Percentiles rank a stretch among this genome's conserved stretches.
These are phyloP conservation scores for Russula ochroleuca DNA, from an alignment of 768 basidiomycete genomes.

Conservation along the genomic window DNA sequence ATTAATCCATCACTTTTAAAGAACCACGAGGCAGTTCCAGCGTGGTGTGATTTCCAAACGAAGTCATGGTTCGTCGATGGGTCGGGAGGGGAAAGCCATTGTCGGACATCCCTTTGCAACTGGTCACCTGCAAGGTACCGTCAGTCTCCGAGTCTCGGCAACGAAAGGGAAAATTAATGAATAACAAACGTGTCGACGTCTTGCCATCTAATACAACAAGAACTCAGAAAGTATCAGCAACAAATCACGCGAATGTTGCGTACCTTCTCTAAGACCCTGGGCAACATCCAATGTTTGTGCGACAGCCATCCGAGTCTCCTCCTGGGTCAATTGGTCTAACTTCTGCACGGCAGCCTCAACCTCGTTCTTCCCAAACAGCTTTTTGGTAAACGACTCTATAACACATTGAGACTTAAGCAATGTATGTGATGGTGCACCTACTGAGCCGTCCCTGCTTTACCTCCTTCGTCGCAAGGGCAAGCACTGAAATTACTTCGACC, in stretches of 20 bases:
- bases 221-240: neutral
- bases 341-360: neutral
- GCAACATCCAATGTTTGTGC: neutral
- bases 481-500: neutral
- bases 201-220: neutral
- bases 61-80: neutral
- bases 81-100: neutral
- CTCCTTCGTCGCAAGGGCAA: neutral
- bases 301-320: neutral
- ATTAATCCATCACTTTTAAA: neutral
- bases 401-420: neutral
- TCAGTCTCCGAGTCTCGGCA: neutral
- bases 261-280: neutral
- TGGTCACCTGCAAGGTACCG: neutral
- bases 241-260: neutral
- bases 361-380: neutral
- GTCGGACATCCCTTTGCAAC: neutral
- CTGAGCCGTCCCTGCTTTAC: neutral
- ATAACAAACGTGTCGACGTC: neutral
- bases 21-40: neutral
- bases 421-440: neutral
- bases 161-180: neutral
- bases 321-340: neutral
- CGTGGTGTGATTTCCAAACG: neutral
- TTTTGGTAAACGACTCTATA: neutral